Base-by-base conservation (phyloP, 2,329 filamentous ascomycete genomes). In the Cladosporium sp. region DNA sequence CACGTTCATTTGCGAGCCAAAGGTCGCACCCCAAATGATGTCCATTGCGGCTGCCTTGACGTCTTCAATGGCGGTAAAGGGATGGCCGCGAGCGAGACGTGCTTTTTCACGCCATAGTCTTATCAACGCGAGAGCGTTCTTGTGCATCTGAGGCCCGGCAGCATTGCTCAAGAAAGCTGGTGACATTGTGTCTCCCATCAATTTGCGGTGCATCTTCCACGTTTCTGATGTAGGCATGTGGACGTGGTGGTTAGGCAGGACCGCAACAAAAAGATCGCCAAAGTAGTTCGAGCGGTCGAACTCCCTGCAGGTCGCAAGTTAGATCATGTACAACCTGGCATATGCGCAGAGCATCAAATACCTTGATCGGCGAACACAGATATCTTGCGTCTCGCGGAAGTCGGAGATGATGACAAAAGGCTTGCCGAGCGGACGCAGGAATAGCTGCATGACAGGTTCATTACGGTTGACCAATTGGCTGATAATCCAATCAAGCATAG, bases 381-480 rank as follows among this genome's bases (percentile, higher is more conserved):
- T 76, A 68, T 84, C 82, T 69, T 82, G 79, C 18, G 74, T 72
- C 71, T 83, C 81, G 3, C 74, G 73, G 11, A 75, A 79, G 65
- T 83, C 82, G 24, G 77, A 74, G 4, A 85, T 68, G 4, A 85
- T 65, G 0, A 86, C 74, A 71, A 76, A 78, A 2, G 83, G 84
- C 32, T 74, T 74, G 1, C 70, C 68, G 18, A 83, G 76, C 0
- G 83, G 82, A 7, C 74, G 73, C 62, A 84, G 71, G 70, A 85
- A 85, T 6, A 81, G 73, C 69, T 86, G 84, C 6, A 80, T 71
- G 65, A 85, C 76, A 0, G 82, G 80, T 12, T 77, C 78, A 6
- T 79, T 68, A 15, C 18, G 49, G 24, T 63, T 24, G 47, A 63
- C 26, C 57, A 79, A 75, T 47, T 65, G 60, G 15, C 41, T 41